Base-by-base conservation (phyloP, 2,329 filamentous ascomycete species). In the Ciborinia camelliae region DNA sequence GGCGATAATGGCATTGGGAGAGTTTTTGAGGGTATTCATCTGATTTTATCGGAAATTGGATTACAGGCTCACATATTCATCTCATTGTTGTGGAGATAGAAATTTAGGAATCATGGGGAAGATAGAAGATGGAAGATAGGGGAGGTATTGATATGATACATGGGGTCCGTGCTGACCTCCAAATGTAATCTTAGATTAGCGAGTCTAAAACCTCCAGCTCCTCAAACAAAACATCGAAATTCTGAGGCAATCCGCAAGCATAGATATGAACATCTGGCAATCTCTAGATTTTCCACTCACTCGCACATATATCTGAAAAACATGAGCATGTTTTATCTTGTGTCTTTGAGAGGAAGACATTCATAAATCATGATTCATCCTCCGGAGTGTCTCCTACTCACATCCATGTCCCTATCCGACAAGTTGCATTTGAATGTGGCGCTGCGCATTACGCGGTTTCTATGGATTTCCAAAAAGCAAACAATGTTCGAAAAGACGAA, bases 1-100 rank as follows among this genome's bases (percentile, higher is more conserved):
- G 90, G 90, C 89, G 0, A 91, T 92, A 68, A 92, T 93, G 87
- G 87, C 89, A 0, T 75, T 93, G 68, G 89, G 89, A 0, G 90
- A 94, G 77, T 90, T 89, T 70, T 74, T 90, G 75, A 81, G 89
- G 28, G 52, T 63, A 7, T 65, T 47, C 12, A 63, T 65, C 15
- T 65, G 52, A 63, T 55, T 4, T 7, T 30, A 30, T 18, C 39
- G 23, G 20, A 6, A n/a, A 52, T 4, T 18, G 18, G 20, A 35
- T 35, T 5, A 32, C 9, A 10, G 15, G 12, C 28, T 32, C 12
- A 26, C 23, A 9, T 8, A 32, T 45, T 32, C 12, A 23, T 32
- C 10, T 58, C 39, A 58, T 58, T 43, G 2, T 18, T 20, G 18
- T 15, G 10, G 10, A 2, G 39, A 30, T 15, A 47, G 10, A 55